phyloP scores from a whole-genome alignment of 2,329 filamentous ascomycete species.

The Stachybotrys echinatus region DNA sequence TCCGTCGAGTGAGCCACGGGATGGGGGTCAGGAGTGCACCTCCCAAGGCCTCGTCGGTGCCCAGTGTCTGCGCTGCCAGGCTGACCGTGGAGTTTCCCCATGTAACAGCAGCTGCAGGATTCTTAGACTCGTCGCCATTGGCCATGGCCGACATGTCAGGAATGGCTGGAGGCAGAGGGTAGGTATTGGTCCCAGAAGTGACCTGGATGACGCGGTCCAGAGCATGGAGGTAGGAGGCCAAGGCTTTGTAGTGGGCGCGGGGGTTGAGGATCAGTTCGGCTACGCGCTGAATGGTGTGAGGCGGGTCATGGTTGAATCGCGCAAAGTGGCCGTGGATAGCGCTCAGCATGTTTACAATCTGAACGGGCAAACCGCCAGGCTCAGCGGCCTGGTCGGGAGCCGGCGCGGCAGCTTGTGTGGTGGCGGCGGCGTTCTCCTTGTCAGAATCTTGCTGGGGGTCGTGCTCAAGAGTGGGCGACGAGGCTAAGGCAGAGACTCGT shows the following conservation, averaged over 20 bases:
- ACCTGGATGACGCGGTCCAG: constrained; percentile 88
- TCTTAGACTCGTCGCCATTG: constrained; percentile 55
- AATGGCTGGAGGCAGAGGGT: constrained; percentile 70
- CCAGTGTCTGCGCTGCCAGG: constrained; percentile 39
- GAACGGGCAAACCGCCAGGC: constrained; percentile 53
- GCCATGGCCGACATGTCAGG: constrained; percentile 51
- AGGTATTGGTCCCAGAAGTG: constrained; percentile 73
- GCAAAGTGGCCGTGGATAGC: constrained; percentile 60
- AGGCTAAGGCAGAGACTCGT: constrained; percentile 34
- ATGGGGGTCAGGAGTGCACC: constrained; percentile 92
- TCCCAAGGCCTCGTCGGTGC: constrained; percentile 83
- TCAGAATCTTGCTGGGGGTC: constrained; percentile 52
- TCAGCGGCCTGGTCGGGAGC: constrained; percentile 24
- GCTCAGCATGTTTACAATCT: constrained; percentile 56
- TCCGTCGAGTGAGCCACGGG: constrained; percentile 65
- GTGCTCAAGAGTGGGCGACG: constrained; percentile 37
- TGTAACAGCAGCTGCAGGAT: constrained; percentile 32
- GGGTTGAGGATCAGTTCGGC: constrained; percentile 80
- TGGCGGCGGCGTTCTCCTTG: constrained; percentile 58
- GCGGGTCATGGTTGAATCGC: constrained; percentile 70
- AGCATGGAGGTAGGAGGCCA: constrained; percentile 83
- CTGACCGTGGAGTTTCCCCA: constrained; percentile 43
- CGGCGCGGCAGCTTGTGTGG: constrained; percentile 25
- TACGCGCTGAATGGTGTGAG: constrained; percentile 88
- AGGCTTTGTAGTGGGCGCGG: constrained; percentile 70